A percentile compares a stretch with the other conserved stretches of the same genome.
phyloP scores from a whole-genome alignment of 768 basidiomycete species.

The Hirschioporus abietinus region DNA sequence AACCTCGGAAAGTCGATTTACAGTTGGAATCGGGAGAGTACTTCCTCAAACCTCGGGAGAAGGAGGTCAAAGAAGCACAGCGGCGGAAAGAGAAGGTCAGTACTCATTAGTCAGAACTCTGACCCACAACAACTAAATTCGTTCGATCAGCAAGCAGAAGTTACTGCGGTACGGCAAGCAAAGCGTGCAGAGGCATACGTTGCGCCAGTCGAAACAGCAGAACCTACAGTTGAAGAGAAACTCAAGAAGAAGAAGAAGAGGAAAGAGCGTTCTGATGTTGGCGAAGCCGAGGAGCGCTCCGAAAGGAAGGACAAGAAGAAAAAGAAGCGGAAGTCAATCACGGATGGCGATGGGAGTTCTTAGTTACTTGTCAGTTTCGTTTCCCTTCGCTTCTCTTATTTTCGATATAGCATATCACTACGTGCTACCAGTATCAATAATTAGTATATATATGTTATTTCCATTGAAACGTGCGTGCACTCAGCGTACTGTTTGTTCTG shows the following conservation, averaged over 20 bases:
- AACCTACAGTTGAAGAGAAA: conserved; percentile 74
- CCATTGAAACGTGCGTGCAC: too few relatives aligned
- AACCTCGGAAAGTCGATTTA: conserved; percentile 90
- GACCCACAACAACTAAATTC: not conserved
- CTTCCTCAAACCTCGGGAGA: conserved; percentile 90
- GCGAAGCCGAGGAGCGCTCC: conserved; percentile 13
- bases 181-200: conserved; percentile 86
- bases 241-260: conserved; percentile 47
- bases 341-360: not conserved
- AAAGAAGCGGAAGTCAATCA: conserved; percentile 22
- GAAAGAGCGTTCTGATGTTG: conserved; percentile 31
- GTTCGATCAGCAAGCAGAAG: conserved; percentile 65
- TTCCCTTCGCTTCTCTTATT: not conserved
- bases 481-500: too few relatives aligned
- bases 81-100: conserved; percentile 72
- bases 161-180: conserved; percentile 61
- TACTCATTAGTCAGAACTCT: not conserved
- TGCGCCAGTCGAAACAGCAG: conserved; percentile 76
- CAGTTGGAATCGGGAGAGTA: conserved; percentile 97
- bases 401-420: not conserved
- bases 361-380: not conserved
- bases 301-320: conserved; percentile 37
- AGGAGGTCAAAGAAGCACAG: conserved; percentile 66
- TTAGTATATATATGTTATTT: not conserved
- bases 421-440: not conserved